Evolutionary conservation across 2,329 filamentous ascomycete species (phyloP).

Genomic region (Ophiostoma sp.): DNA sequence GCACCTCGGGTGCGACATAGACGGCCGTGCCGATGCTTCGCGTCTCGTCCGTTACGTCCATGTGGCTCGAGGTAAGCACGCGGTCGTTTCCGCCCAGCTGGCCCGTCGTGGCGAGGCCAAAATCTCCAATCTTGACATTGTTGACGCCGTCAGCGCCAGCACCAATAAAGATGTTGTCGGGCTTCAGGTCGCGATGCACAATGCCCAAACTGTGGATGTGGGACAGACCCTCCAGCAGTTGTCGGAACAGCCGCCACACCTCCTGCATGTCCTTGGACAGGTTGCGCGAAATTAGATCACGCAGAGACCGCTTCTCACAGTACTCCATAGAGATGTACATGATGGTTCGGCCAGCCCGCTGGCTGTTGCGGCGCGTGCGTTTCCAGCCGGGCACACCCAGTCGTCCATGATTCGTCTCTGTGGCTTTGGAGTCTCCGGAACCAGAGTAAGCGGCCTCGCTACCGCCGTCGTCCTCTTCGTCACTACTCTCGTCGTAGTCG

Average conservation of each 20-base stretch:
- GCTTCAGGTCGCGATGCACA: conserved; percentile 93
- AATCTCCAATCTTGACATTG: conserved; percentile 94
- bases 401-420: conserved; percentile 24
- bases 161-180: conserved; percentile 91
- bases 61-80: conserved; percentile 30
- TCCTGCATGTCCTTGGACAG: conserved; percentile 70
- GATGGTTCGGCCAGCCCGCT: conserved; percentile 60
- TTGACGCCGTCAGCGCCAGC: conserved; percentile 65
- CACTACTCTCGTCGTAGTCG: conserved; percentile 35
- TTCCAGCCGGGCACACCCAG: conserved; percentile 16
- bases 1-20: conserved; percentile 89
- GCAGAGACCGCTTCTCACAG: conserved; percentile 88
- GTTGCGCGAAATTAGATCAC: conserved; percentile 75
- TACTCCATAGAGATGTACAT: conserved; percentile 99
- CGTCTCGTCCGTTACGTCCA: conserved; percentile 61
- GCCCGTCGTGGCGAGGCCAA: conserved; percentile 86
- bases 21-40: conserved; percentile 71
- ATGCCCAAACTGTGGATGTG: conserved; percentile 90
- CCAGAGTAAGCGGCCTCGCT: conserved; percentile 19
- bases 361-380: conserved; percentile 34
- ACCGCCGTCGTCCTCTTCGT: conserved; percentile 22
- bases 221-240: conserved; percentile 81
- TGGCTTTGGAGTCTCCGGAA: conserved; percentile 26
- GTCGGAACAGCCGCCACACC: conserved; percentile 84
- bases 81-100: conserved; percentile 42